Percentiles rank a stretch among this genome's conserved stretches.
phyloP scores from a whole-genome alignment of 106 monocot species.

The Alisma plantagoaquatica region DNA sequence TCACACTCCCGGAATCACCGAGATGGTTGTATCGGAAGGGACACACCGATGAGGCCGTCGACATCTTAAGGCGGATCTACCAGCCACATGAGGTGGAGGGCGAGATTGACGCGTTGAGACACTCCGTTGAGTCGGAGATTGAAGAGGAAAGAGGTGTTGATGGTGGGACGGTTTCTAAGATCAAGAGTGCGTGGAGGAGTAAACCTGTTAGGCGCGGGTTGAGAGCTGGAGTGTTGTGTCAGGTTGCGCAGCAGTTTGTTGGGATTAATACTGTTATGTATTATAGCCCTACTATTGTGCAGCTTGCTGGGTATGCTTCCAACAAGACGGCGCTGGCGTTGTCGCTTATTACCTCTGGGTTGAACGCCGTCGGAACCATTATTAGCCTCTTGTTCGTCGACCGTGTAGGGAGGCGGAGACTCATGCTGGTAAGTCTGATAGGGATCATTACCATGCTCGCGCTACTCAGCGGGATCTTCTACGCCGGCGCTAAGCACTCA shows the following conservation, averaged over 20 bases:
- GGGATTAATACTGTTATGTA: conserved; percentile 97
- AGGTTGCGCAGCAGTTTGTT: conserved; percentile 75
- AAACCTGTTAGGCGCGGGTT: conserved; percentile 58
- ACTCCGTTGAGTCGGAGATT: conserved; percentile 51
- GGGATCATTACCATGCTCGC: conserved; percentile 54
- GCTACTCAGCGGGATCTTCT: conserved; percentile 44
- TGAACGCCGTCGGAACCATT: conserved; percentile 67
- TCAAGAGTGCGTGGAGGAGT: conserved; percentile 18
- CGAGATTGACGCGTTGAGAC: conserved; percentile 46
- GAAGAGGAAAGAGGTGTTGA: no score
- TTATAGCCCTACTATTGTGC: conserved; percentile 86
- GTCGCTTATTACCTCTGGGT: conserved; percentile 73
- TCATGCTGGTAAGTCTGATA: conserved; percentile 54
- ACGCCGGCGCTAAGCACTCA: conserved; percentile 40
- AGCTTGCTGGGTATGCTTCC: conserved; percentile 79
- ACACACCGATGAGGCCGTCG: conserved; percentile 47
- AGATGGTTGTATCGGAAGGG: conserved; percentile 82
- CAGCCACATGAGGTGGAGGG: conserved; percentile 38
- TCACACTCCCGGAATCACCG: conserved; percentile 75
- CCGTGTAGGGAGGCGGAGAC: conserved; percentile 51
- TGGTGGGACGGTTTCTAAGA: conserved; percentile 38
- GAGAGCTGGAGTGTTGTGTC: conserved; percentile 52
- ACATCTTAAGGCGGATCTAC: conserved; percentile 59
- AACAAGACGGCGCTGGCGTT: conserved; percentile 69
- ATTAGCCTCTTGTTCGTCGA: conserved; percentile 78